Conservation (phyloP, 2,329 filamentous ascomycete genomes). For the Botrytis hyacinthi region DNA sequence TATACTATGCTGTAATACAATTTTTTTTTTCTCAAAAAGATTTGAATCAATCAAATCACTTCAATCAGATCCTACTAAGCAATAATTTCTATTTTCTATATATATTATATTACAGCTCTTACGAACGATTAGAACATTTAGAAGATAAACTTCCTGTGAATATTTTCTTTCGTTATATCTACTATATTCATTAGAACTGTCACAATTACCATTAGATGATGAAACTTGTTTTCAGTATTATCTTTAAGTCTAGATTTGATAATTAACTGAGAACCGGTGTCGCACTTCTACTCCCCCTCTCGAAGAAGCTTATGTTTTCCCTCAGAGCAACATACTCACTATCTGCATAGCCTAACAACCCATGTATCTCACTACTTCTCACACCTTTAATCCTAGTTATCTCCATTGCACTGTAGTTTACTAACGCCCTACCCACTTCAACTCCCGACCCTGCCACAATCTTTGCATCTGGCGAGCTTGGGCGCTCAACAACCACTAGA, state of each 20-base stretch:
- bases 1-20: too few relatives aligned
- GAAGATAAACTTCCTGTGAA: background rate
- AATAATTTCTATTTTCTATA: too few relatives aligned
- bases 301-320: conserved; percentile 75
- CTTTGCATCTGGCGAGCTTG: conserved; percentile 42
- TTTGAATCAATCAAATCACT: too few relatives aligned
- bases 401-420: conserved; percentile 88
- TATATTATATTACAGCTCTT: too few relatives aligned
- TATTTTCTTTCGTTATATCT: background rate
- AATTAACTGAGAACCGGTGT: background rate
- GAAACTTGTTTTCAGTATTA: background rate
- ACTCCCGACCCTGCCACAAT: conserved; percentile 51
- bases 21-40: too few relatives aligned
- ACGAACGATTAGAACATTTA: too few relatives aligned
- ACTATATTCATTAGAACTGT: background rate
- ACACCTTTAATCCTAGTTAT: conserved; percentile 81
- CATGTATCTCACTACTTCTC: conserved; percentile 76
- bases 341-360: conserved; percentile 84
- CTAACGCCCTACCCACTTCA: conserved; percentile 84
- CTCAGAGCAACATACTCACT: conserved; percentile 90
- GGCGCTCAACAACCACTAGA: conserved; percentile 72
- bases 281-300: conserved; percentile 35
- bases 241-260: background rate
- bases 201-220: background rate
- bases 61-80: too few relatives aligned